These are phyloP conservation scores for Hypoxylon crocopeplum DNA, from an alignment of 495 filamentous ascomycete genomes.

Conservation along the genomic window DNA sequence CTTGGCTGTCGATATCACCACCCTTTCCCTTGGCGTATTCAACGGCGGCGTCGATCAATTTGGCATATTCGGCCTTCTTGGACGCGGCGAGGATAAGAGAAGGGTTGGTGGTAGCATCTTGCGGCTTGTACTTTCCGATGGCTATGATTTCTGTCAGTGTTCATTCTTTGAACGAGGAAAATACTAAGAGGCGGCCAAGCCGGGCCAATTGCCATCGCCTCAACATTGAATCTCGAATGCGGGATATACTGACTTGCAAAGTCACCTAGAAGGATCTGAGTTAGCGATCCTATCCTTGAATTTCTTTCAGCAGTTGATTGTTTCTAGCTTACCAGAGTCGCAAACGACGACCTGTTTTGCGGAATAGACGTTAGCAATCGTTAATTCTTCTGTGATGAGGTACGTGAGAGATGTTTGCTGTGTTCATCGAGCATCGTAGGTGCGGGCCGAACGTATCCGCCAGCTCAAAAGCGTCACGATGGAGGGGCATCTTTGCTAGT, in stretches of 20 bases:
- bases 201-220: not conserved
- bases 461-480: constrained; percentile 33
- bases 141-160: constrained; percentile 60
- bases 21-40: constrained; percentile 82
- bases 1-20: constrained; percentile 71
- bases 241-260: constrained; percentile 71
- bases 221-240: constrained; percentile 5
- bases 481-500: constrained; percentile 41
- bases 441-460: constrained; percentile 13
- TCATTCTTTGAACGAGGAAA: not conserved
- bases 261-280: constrained; percentile 62
- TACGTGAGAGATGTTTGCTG: constrained; percentile 5
- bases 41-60: constrained; percentile 86
- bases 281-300: constrained; percentile 21
- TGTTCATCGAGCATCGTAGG: constrained; percentile 2
- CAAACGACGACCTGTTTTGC: constrained; percentile 81
- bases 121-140: constrained; percentile 99
- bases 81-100: constrained; percentile 96
- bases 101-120: constrained; percentile 99
- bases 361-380: constrained; percentile 37
- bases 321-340: constrained; percentile 80
- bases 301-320: constrained; percentile 10
- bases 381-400: not conserved
- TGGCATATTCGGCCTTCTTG: constrained; percentile 97
- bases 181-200: not conserved